Evolutionary conservation across 768 basidiomycete genomes (phyloP).

Genomic region (Kwoniella dendrophila): DNA sequence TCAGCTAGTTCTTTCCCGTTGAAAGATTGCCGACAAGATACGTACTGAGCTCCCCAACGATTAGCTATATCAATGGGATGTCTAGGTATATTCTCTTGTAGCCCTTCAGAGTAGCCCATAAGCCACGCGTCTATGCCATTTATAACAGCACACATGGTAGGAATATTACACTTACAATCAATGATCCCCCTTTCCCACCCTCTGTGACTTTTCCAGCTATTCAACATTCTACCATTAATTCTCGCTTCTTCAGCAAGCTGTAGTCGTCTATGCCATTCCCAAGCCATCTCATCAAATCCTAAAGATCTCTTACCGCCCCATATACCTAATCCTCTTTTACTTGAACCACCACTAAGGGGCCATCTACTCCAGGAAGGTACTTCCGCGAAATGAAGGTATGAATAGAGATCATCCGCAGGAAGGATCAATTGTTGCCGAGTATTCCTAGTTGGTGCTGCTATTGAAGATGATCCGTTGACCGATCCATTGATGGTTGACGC

Average conservation of each 20-base stretch:
- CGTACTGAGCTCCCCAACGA: slow-evolving; percentile 54
- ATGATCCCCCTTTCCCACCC: slow-evolving; percentile 36
- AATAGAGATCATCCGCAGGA: slow-evolving; percentile 36
- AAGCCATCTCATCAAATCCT: slow-evolving; percentile 37
- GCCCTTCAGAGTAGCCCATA: slow-evolving; percentile 29
- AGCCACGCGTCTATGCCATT: background rate
- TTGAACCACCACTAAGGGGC: slow-evolving; percentile 10
- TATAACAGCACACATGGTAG: too few relatives aligned
- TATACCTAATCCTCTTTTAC: slow-evolving; percentile 3
- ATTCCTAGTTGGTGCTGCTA: background rate
- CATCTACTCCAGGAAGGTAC: slow-evolving; percentile 31
- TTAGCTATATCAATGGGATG: slow-evolving; percentile 38
- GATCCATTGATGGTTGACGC: background rate
- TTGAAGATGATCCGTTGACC: background rate
- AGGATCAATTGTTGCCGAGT: background rate
- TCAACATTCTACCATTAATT: slow-evolving; percentile 18
- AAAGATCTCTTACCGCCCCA: slow-evolving; percentile 22
- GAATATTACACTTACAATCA: slow-evolving; percentile 37
- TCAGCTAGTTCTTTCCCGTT: background rate
- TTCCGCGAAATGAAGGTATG: slow-evolving; percentile 27
- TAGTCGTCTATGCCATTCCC: slow-evolving; percentile 44
- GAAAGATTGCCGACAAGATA: background rate
- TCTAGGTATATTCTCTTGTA: slow-evolving; percentile 45
- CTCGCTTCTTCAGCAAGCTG: slow-evolving; percentile 29
- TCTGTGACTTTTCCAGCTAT: slow-evolving; percentile 32